phyloP scores from a whole-genome alignment of 129 eudicot genomes.

The Pulicaria dysenterica region DNA sequence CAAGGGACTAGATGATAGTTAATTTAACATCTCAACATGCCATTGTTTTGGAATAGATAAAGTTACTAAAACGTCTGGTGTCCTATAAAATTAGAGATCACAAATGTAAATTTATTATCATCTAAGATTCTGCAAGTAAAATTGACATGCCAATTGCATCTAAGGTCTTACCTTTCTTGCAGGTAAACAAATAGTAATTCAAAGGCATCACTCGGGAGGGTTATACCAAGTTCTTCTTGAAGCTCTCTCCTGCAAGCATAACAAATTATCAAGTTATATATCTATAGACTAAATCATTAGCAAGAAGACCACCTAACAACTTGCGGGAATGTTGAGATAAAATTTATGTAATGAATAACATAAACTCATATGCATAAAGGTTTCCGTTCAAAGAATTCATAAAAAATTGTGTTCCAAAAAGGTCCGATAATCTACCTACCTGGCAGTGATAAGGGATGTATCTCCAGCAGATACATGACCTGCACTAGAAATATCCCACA shows the following conservation, averaged over 20 bases:
- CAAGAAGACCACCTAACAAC: background rate
- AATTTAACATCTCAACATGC: too few species aligned
- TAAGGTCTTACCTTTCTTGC: constrained; percentile 61
- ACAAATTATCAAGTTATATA: constrained; percentile 1
- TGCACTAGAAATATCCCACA: constrained; percentile 98
- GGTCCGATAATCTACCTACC: constrained; percentile 59
- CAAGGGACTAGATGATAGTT: background rate
- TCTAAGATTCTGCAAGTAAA: background rate
- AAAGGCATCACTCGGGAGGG: constrained; percentile 87
- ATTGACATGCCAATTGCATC: background rate
- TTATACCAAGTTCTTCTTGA: constrained; percentile 88
- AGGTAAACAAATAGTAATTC: constrained; percentile 68
- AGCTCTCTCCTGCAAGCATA: constrained; percentile 82
- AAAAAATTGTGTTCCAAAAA: constrained; percentile 4
- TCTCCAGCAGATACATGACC: constrained; percentile 98
- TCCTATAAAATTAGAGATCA: background rate
- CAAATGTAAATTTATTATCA: background rate
- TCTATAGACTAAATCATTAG: background rate
- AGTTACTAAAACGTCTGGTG: background rate
- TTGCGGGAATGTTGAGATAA: background rate
- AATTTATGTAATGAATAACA: background rate
- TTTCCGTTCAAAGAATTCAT: background rate
- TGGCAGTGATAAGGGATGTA: constrained; percentile 80
- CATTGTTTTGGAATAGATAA: background rate
- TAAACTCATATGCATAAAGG: constrained; percentile 9